These are phyloP conservation scores for Pseudogymnoascus sp. DNA, from an alignment of 2,329 filamentous ascomycete species.

Conservation along the genomic window DNA sequence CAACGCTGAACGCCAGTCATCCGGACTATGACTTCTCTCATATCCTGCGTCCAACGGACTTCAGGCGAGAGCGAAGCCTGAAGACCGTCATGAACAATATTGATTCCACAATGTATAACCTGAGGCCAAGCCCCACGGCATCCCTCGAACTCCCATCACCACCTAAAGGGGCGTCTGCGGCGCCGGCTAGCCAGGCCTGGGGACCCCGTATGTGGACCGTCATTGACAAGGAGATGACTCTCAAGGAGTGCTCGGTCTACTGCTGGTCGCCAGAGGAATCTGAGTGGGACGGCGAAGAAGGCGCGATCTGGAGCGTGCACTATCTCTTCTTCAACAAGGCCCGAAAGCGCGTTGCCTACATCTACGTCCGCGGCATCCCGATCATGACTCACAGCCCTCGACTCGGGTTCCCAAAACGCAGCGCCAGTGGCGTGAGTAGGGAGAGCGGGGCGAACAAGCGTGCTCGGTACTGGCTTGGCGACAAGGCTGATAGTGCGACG, in stretches of 20 bases:
- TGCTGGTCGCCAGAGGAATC: slow-evolving; percentile 84
- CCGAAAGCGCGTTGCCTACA: slow-evolving; percentile 85
- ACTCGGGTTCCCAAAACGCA: slow-evolving; percentile 27
- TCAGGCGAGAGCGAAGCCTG: slow-evolving; percentile 74
- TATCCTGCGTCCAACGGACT: slow-evolving; percentile 80
- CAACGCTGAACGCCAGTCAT: slow-evolving; percentile 91
- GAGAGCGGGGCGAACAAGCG: slow-evolving; percentile 64
- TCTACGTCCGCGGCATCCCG: slow-evolving; percentile 84
- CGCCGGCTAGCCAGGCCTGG: slow-evolving; percentile 57
- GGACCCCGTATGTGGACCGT: slow-evolving; percentile 84
- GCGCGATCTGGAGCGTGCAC: slow-evolving; percentile 88
- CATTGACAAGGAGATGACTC: slow-evolving; percentile 89
- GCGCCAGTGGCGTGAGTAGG: slow-evolving; percentile 21
- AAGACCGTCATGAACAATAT: slow-evolving; percentile 78
- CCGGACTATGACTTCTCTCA: slow-evolving; percentile 97
- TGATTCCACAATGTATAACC: slow-evolving; percentile 78
- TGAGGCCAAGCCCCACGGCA: slow-evolving; percentile 56
- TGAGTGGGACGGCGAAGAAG: slow-evolving; percentile 85
- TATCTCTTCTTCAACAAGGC: slow-evolving; percentile 98
- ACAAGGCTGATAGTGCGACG: slow-evolving; percentile 41
- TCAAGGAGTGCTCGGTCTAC: slow-evolving; percentile 83
- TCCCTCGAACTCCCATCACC: slow-evolving; percentile 32
- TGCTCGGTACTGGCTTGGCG: slow-evolving; percentile 80
- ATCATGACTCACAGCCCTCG: slow-evolving; percentile 59
- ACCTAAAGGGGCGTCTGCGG: slow-evolving; percentile 25